Evolutionary conservation across 768 basidiomycete genomes (phyloP).

Genomic region (Mycena olivaceomarginata): DNA sequence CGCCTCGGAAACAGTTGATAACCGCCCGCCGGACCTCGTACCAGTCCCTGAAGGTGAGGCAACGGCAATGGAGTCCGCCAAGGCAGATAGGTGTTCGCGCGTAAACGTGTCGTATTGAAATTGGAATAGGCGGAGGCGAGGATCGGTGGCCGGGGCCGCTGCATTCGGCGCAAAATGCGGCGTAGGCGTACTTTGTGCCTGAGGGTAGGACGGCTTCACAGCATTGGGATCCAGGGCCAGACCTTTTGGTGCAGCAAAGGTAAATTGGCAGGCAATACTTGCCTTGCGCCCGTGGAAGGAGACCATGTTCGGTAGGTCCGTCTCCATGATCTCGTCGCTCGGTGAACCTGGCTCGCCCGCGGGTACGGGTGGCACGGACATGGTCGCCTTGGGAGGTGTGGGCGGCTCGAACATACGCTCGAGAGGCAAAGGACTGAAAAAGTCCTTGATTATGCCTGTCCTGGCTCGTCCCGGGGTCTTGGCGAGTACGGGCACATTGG

Average conservation of each 20-base stretch:
- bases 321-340: slow-evolving; percentile 68
- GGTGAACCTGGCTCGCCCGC: slow-evolving; percentile 42
- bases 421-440: slow-evolving; percentile 92
- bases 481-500: slow-evolving; percentile 72
- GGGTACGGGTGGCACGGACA: slow-evolving; percentile 39
- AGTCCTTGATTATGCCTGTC: slow-evolving; percentile 81
- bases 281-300: slow-evolving; percentile 67
- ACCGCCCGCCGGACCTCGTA: slow-evolving; percentile 63
- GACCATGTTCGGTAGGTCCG: slow-evolving; percentile 69
- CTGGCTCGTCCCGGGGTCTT: slow-evolving; percentile 80
- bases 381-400: slow-evolving; percentile 74
- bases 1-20: slow-evolving; percentile 70
- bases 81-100: slow-evolving; percentile 92
- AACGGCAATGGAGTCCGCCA: slow-evolving; percentile 96
- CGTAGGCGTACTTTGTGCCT: slow-evolving; percentile 80
- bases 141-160: slow-evolving; percentile 72
- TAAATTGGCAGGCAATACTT: slow-evolving; percentile 78
- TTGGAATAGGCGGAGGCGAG: slow-evolving; percentile 91
- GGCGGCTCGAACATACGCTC: slow-evolving; percentile 97
- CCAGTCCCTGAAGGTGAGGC: slow-evolving; percentile 80
- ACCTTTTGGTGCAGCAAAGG: slow-evolving; percentile 79
- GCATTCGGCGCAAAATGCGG: slow-evolving; percentile 54
- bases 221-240: slow-evolving; percentile 53
- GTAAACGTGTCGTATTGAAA: slow-evolving; percentile 98
- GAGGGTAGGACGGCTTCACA: slow-evolving; percentile 59